These are phyloP conservation scores for Metschnikowia cubensis DNA, from an alignment of 805 yeast species.

Conservation along the genomic window DNA sequence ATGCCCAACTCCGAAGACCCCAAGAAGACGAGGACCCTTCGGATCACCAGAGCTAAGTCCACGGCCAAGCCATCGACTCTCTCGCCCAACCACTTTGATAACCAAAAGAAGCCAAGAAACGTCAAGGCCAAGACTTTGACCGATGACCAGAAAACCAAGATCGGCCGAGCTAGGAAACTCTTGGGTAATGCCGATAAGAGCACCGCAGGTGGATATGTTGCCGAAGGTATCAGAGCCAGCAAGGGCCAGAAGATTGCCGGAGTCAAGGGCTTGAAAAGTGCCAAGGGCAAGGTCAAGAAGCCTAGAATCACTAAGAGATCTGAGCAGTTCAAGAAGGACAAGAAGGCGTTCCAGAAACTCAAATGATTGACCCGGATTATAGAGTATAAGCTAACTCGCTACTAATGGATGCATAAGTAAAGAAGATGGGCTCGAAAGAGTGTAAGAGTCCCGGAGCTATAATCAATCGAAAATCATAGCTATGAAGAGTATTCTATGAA, in stretches of 20 bases:
- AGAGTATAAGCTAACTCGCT: no score
- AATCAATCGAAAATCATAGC: no score
- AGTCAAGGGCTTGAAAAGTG: slow-evolving; percentile 51
- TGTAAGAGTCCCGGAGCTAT: neutral
- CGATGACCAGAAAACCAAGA: slow-evolving; percentile 66
- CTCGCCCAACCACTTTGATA: slow-evolving; percentile 43
- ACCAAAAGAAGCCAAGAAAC: slow-evolving; percentile 25
- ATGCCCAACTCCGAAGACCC: slow-evolving; percentile 23
- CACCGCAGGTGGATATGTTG: slow-evolving; percentile 52
- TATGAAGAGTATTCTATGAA: no score
- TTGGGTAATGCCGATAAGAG: slow-evolving; percentile 79
- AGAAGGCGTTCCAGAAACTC: slow-evolving; percentile 20
- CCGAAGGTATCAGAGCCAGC: slow-evolving; percentile 77
- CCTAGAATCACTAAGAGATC: slow-evolving; percentile 57
- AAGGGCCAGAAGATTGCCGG: slow-evolving; percentile 63
- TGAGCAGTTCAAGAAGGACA: slow-evolving; percentile 45
- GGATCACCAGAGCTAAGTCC: slow-evolving; percentile 61
- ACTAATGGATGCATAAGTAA: neutral
- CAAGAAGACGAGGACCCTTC: slow-evolving; percentile 53
- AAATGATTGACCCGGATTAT: neutral
- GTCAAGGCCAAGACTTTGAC: slow-evolving; percentile 35
- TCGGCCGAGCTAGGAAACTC: slow-evolving; percentile 75
- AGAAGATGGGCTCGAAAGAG: neutral
- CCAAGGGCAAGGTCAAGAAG: slow-evolving; percentile 44
- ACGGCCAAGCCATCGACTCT: slow-evolving; percentile 38